Evolutionary conservation across 1,139 yeast genomes (phyloP), one percentile per base, ranked within the genome.

Genomic region (Scheffersomyces illinoinensis): DNA sequence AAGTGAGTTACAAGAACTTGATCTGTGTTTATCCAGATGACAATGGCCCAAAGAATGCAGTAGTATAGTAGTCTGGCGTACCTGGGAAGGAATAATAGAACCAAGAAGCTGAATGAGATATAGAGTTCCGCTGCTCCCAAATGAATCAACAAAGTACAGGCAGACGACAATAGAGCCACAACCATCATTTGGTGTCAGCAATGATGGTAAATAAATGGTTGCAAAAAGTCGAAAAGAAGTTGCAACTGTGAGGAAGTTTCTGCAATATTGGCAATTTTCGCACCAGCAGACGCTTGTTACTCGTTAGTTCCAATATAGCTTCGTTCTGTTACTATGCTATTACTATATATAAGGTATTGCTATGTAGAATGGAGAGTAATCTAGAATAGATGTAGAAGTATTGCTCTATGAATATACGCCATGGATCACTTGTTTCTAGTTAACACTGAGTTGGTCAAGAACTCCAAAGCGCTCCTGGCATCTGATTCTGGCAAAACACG

Each of bases 391-490:
- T 33, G 17, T 33, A 33, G 43, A 12, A 33, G 10, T 33, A 33
- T 33, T 2, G 43, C 43, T 33, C 33, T 24, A 6, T 24, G 10
- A 14, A 33, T 33, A 33, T 8, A 5, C 43, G 43, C 43, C 47
- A 18, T 19, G 50, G 51, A n/a, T 60, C 77, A 91, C 72, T 89
- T 91, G 52, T 83, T 84, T 80, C 99, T 87, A 57, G 96, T 89
- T 64, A 95, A 81, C 47, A 95, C 86, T 14, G 96, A 89, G 70
- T 88, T 88, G 17, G 99, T 92, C 67, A 95, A 82, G 63, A 91
- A 85, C 70, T 90, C 95, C 62, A 95, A 81, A 2, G 98, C 98
- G 62, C 91, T 87, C 66, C 97, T 83, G 18, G 98, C 91, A 68
- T 91, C 97, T 24, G 96, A 88, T 63, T 90, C 93, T 0, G 99